A percentile compares a stretch with the other conserved stretches of the same genome.
Evolutionary conservation across 768 basidiomycete species (phyloP).

Genomic region (Lactarius tabidus): DNA sequence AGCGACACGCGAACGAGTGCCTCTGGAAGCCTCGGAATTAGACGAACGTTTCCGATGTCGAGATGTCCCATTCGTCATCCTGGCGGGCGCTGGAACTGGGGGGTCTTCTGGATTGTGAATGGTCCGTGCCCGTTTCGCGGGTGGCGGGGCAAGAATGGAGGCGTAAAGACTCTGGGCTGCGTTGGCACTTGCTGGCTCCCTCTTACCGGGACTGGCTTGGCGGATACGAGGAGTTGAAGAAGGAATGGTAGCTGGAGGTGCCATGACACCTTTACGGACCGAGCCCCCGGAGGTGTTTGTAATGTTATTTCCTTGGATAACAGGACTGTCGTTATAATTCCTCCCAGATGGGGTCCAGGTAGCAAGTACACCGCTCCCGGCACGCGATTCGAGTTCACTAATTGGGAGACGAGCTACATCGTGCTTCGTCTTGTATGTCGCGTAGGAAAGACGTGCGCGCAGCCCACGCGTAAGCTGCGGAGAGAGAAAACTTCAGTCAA

Average conservation of each 20-base stretch:
- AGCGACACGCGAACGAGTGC: slow-evolving; percentile 12
- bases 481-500: slow-evolving; percentile 29
- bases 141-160: slow-evolving; percentile 73
- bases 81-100: slow-evolving; percentile 52
- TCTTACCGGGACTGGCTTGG: slow-evolving; percentile 27
- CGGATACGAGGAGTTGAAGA: slow-evolving; percentile 20
- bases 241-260: slow-evolving; percentile 36
- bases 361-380: slow-evolving; percentile 37
- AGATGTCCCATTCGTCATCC: slow-evolving; percentile 29
- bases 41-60: slow-evolving; percentile 27
- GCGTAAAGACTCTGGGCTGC: slow-evolving; percentile 61
- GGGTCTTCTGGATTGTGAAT: slow-evolving; percentile 71
- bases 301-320: slow-evolving; percentile 45
- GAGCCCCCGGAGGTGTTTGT: slow-evolving; percentile 29
- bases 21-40: slow-evolving; percentile 19
- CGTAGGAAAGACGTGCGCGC: slow-evolving; percentile 76
- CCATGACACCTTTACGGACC: slow-evolving; percentile 41
- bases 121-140: slow-evolving; percentile 72
- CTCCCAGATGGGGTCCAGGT: slow-evolving; percentile 29
- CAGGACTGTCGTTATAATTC: slow-evolving; percentile 50
- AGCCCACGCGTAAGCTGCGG: slow-evolving; percentile 74
- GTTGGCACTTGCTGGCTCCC: slow-evolving; percentile 34
- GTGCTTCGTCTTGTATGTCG: slow-evolving; percentile 78
- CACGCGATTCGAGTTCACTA: slow-evolving; percentile 67
- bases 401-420: slow-evolving; percentile 63